These are phyloP conservation scores for Allium sativum DNA, from an alignment of 106 monocot species.

Conservation along the genomic window DNA sequence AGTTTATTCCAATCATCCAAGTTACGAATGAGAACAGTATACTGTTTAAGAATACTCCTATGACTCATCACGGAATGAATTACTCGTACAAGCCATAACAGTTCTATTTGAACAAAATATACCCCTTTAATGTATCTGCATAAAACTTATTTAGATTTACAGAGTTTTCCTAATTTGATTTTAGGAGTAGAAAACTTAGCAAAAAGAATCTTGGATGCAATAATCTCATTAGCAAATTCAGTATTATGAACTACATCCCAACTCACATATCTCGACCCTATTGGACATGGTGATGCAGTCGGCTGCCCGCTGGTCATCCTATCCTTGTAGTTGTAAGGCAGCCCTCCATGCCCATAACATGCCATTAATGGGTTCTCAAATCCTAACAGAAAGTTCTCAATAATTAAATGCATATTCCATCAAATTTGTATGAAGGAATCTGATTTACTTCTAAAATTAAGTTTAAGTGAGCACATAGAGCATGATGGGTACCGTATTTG, in stretches of 20 bases:
- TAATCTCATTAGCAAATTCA: constrained; percentile 22
- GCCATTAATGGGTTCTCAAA: constrained; percentile 34
- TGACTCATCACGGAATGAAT: too few species aligned
- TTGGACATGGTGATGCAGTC: constrained; percentile 10
- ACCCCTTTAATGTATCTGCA: too few species aligned
- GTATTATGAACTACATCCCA: constrained; percentile 38
- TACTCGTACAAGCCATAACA: too few species aligned
- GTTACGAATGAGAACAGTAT: too few species aligned
- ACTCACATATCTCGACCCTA: constrained; percentile 18
- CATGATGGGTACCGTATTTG: constrained; percentile 28
- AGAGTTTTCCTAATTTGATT: constrained; percentile 24
- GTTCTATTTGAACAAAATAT: too few species aligned
- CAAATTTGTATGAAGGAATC: not conserved
- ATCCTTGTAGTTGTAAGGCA: constrained; percentile 31
- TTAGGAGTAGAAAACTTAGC: constrained; percentile 20
- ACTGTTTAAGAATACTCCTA: too few species aligned
- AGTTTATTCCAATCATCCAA: too few species aligned
- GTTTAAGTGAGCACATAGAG: not conserved
- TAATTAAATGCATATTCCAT: not conserved
- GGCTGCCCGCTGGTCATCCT: constrained; percentile 27
- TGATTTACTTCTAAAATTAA: not conserved
- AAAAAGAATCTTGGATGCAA: constrained; percentile 29
- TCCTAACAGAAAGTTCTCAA: constrained; percentile 9
- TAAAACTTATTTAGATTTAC: not conserved
- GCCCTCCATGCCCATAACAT: constrained; percentile 30